Evolutionary conservation across 2,329 filamentous ascomycete genomes (phyloP).

Genomic region (Chrysoporthe deuterocubensis): DNA sequence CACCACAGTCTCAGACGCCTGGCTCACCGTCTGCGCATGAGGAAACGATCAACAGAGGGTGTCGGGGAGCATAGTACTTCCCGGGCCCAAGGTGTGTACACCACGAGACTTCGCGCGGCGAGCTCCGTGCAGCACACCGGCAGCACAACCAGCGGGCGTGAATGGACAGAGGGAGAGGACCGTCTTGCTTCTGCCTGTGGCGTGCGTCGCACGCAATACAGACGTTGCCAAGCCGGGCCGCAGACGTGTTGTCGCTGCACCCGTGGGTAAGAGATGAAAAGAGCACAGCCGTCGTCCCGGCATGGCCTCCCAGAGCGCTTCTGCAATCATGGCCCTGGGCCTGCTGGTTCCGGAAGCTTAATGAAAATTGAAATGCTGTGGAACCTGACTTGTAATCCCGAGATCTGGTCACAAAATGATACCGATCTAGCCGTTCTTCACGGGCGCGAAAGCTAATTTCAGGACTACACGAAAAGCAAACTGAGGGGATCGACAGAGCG

Average conservation of each 20-base stretch:
- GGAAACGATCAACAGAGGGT: background rate
- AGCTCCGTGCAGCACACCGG: too few species aligned
- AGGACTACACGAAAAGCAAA: background rate
- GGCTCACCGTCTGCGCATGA: background rate
- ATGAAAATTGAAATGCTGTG: background rate
- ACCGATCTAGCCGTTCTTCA: conserved; percentile 4
- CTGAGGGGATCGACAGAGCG: background rate
- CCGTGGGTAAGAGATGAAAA: background rate
- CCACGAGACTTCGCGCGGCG: background rate
- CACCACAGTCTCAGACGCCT: background rate
- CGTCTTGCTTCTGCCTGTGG: background rate
- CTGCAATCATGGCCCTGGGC: background rate
- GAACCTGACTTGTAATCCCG: conserved; percentile 3
- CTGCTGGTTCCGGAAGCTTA: background rate
- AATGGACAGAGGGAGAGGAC: background rate
- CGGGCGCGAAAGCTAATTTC: background rate
- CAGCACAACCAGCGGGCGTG: background rate
- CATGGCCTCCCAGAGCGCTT: background rate
- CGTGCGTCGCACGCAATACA: background rate
- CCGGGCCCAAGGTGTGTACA: background rate
- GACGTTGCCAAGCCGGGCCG: background rate
- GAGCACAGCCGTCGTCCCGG: background rate
- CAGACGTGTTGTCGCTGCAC: background rate
- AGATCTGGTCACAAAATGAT: conserved; percentile 13
- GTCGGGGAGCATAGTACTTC: background rate